Base-by-base conservation (phyloP, 768 basidiomycete species). In the Boletus rufocinnamomeus region DNA sequence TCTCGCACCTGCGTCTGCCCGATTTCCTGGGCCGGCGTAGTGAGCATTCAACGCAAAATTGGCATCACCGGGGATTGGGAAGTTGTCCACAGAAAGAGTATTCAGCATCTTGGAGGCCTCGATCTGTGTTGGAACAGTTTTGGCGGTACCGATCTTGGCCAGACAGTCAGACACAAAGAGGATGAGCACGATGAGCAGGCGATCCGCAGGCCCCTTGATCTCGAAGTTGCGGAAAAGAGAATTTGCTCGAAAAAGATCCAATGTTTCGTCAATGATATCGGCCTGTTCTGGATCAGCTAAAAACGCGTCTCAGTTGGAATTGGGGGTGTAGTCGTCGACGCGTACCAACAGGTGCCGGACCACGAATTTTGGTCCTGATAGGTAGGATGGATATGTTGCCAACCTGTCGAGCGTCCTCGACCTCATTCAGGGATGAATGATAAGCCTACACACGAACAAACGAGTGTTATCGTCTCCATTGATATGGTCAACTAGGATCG, bases 181-280 rank as follows among this genome's bases (percentile, higher is more conserved):
- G 74, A 98, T 97, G 69, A 98, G 86, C 73, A 98, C 85, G 79
- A 99, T 98, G 69, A 99, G 83, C 41, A 93, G 87, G 58, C 95
- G 88, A 80, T 97, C 95, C 52, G 95, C 94, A 54, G 93, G 92
- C 19, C 95, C 95, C 73, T 98, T 96, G 84, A 99, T 98, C 80
- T 99, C 97, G 68, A 98, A 99, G 78, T 98, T 98, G 69, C 97
- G 89, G 78, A 99, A 99, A 60, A 99, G 88, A 38, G 95, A 97
- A 77, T 99, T 99, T 69, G 96, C 95, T 55, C 97, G 91, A 78
- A 99, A 99, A 59, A 98, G 86, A 76, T 96, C 92, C 47, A 99
- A 80, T 2, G 94, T 88, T 76, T 99, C 97, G 75, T 98, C 95
- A 63, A 98, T 83, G 66, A 98, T 94, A 74, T 99, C 97, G 28